phyloP scores from a whole-genome alignment of 495 filamentous ascomycete species.

The Oleoguttula mirabilis region DNA sequence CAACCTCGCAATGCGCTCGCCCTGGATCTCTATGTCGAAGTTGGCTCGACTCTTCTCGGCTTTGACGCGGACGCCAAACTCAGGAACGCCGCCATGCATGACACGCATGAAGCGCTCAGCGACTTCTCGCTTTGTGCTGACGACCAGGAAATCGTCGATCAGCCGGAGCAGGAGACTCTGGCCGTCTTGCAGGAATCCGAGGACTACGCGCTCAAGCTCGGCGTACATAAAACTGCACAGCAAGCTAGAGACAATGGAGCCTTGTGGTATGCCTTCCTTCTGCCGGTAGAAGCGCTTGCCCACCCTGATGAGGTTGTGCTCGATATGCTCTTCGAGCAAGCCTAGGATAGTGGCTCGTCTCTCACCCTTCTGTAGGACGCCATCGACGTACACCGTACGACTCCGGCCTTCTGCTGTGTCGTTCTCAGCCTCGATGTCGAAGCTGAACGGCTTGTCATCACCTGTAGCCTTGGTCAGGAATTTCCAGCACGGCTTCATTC shows the following conservation, averaged over 20 bases:
- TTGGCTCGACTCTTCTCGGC: slow-evolving; percentile 72
- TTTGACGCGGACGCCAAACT: slow-evolving; percentile 72
- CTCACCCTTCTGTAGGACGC: slow-evolving; percentile 39
- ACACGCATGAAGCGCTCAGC: slow-evolving; percentile 58
- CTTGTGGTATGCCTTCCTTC: slow-evolving; percentile 82
- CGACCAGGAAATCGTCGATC: slow-evolving; percentile 84
- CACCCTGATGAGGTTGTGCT: slow-evolving; percentile 73
- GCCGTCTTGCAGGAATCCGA: slow-evolving; percentile 50
- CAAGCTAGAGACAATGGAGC: slow-evolving; percentile 70
- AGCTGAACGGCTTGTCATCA: slow-evolving; percentile 37
- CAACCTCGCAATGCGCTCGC: slow-evolving; percentile 40
- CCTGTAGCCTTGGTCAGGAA: slow-evolving; percentile 51
- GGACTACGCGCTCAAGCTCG: slow-evolving; percentile 56
- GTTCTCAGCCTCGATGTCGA: slow-evolving; percentile 43
- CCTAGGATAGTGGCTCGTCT: slow-evolving; percentile 48
- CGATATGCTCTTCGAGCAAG: slow-evolving; percentile 64
- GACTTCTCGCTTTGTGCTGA: slow-evolving; percentile 54
- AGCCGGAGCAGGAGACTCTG: slow-evolving; percentile 63
- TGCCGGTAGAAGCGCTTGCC: slow-evolving; percentile 85
- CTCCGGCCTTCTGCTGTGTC: slow-evolving; percentile 38
- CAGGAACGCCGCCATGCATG: slow-evolving; percentile 66
- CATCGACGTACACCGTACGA: slow-evolving; percentile 67
- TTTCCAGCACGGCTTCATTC: slow-evolving; percentile 44
- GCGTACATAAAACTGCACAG: slow-evolving; percentile 95
- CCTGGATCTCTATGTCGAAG: slow-evolving; percentile 55